phyloP scores from a whole-genome alignment of 2,329 filamentous ascomycete genomes.

The Fusarium sp. region DNA sequence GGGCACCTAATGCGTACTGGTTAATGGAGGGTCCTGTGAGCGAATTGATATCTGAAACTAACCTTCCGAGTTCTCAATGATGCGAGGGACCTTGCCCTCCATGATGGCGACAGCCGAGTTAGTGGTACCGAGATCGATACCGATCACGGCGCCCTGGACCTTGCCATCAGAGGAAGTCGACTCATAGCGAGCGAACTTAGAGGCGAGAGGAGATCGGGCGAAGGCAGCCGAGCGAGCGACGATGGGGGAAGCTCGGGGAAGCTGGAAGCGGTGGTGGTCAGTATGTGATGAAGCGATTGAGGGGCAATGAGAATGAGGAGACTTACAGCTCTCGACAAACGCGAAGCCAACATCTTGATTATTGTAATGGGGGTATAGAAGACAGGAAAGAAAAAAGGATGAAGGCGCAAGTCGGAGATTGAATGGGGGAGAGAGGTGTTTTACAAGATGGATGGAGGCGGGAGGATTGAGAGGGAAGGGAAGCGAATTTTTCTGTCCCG shows the following conservation, averaged over 20 bases:
- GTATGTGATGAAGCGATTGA: conserved; percentile 8
- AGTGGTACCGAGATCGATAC: conserved; percentile 97
- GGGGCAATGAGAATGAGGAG: conserved; percentile 11
- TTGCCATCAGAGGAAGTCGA: conserved; percentile 68
- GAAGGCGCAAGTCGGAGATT: conserved; percentile 48
- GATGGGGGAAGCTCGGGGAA: conserved; percentile 77
- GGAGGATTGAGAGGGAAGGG: conserved; percentile 43
- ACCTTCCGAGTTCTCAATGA: conserved; percentile 98
- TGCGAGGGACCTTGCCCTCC: conserved; percentile 94
- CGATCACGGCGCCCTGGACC: conserved; percentile 94
- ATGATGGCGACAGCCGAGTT: conserved; percentile 98
- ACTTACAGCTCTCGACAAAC: conserved; percentile 78
- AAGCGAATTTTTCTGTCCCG: conserved; percentile 50
- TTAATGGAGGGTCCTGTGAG: conserved; percentile 11
- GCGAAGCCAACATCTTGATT: conserved; percentile 73
- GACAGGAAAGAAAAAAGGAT: conserved; percentile 47
- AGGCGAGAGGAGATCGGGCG: conserved; percentile 73
- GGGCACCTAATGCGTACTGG: conserved; percentile 45
- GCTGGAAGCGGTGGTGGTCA: conserved; percentile 56
- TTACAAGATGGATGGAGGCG: conserved; percentile 42
- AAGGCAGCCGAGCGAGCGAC: conserved; percentile 71
- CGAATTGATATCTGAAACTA: conserved; percentile 39
- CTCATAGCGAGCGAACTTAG: conserved; percentile 80
- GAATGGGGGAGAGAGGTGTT: conserved; percentile 43
- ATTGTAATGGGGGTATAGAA: conserved; percentile 48